Evolutionary conservation across 495 filamentous ascomycete species (phyloP).

Genomic region (Podospora australis): DNA sequence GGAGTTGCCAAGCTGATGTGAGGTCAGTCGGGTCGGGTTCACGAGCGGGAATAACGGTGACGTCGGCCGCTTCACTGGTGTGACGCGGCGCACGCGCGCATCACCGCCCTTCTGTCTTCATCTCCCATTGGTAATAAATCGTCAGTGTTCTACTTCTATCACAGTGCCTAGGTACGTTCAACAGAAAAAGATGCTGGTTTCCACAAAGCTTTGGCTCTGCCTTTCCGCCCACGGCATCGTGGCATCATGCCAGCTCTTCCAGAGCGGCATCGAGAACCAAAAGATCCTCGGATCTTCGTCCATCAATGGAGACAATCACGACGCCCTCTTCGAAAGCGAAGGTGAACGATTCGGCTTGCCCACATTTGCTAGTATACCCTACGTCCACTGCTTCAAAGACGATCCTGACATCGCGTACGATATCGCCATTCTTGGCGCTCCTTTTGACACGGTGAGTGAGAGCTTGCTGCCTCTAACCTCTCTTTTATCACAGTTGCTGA

Average conservation of each 20-base stretch:
- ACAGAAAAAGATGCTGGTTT: not conserved
- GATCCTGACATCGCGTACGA: constrained; percentile 56
- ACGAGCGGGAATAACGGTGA: no score
- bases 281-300: not conserved
- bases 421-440: constrained; percentile 71
- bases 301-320: not conserved
- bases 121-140: no score
- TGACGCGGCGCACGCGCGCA: no score
- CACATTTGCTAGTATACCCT: constrained; percentile 72
- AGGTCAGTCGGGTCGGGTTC: no score
- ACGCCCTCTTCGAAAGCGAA: not conserved
- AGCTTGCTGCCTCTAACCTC: not conserved
- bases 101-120: no score
- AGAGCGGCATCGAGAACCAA: not conserved
- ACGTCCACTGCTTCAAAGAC: constrained; percentile 71
- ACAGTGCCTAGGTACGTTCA: no score
- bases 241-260: not conserved
- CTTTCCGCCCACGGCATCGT: not conserved
- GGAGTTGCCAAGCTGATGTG: no score
- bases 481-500: not conserved
- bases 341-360: constrained; percentile 45
- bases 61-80: no score
- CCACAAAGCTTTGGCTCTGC: not conserved
- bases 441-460: constrained; percentile 38
- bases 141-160: no score